These are phyloP conservation scores for Papiliotrema terrestris DNA, from an alignment of 1,284 basidiomycete genomes.

Conservation along the genomic window DNA sequence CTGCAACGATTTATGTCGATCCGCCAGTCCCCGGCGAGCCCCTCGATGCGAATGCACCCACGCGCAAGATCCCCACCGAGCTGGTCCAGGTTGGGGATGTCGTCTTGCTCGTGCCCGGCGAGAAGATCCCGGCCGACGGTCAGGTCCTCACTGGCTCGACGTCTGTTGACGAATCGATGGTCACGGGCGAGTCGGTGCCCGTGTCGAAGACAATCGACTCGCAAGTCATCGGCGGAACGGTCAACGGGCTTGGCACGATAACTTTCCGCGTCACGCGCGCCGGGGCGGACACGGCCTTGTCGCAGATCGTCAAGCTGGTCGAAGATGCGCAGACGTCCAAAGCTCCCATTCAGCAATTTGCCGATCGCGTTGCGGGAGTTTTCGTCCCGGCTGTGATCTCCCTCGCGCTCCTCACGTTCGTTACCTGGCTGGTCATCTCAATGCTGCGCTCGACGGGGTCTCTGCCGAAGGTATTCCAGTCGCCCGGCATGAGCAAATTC, in stretches of 20 bases:
- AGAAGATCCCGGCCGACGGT: slow-evolving; percentile 95
- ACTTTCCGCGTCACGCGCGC: slow-evolving; percentile 94
- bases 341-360: slow-evolving; percentile 96
- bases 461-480: slow-evolving; percentile 79
- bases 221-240: slow-evolving; percentile 88
- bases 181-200: slow-evolving; percentile 94
- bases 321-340: slow-evolving; percentile 98
- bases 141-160: slow-evolving; percentile 81
- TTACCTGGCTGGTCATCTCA: slow-evolving; percentile 78
- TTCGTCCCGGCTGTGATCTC: slow-evolving; percentile 91
- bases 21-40: slow-evolving; percentile 35
- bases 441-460: slow-evolving; percentile 56
- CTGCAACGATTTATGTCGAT: slow-evolving; percentile 86
- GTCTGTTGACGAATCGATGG: slow-evolving; percentile 90
- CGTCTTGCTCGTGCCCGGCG: slow-evolving; percentile 92
- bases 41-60: slow-evolving; percentile 65
- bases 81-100: slow-evolving; percentile 91
- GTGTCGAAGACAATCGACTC: slow-evolving; percentile 79
- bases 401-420: slow-evolving; percentile 76
- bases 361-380: slow-evolving; percentile 88
- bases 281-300: slow-evolving; percentile 90
- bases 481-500: slow-evolving; percentile 76
- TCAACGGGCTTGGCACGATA: slow-evolving; percentile 93
- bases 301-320: slow-evolving; percentile 94
- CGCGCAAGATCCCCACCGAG: slow-evolving; percentile 87